Evolutionary conservation across 129 eudicot species (phyloP).

Genomic region (Solidago caesia): DNA sequence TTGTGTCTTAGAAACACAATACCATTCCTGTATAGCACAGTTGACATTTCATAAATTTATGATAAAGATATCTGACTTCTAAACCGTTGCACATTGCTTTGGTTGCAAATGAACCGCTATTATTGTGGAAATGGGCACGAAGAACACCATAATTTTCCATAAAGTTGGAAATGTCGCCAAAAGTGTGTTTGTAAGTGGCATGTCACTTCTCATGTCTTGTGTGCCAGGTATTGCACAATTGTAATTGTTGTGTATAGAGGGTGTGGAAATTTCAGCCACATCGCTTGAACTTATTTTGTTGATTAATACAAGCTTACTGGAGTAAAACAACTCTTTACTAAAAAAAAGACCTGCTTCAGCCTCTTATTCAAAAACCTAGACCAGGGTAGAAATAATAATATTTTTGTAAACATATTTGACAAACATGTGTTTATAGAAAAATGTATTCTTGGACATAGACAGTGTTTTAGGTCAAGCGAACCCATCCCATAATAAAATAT

Average conservation of each 20-base stretch:
- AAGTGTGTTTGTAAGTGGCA: neutral
- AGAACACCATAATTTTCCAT: neutral
- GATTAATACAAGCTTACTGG: too few relatives aligned
- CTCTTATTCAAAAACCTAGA: too few relatives aligned
- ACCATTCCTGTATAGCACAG: conserved; percentile 64
- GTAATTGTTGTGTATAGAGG: too few relatives aligned
- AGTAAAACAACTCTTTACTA: too few relatives aligned
- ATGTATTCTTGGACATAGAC: neutral
- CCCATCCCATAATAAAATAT: neutral
- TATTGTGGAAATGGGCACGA: neutral
- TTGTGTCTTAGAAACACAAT: conserved; percentile 61
- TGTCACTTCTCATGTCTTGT: too few relatives aligned
- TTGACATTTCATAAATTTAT: neutral
- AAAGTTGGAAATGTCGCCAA: conserved; percentile 3
- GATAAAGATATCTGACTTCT: neutral
- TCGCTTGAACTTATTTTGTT: too few relatives aligned
- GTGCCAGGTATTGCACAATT: too few relatives aligned
- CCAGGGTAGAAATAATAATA: too few relatives aligned
- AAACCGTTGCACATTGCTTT: neutral
- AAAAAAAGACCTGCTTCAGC: neutral
- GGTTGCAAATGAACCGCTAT: neutral
- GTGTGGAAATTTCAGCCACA: too few relatives aligned
- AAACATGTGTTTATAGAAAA: neutral
- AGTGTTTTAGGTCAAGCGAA: neutral
- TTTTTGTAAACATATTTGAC: neutral